These are phyloP conservation scores for Plantago ovata DNA, from an alignment of 257 asterid genomes.

Conservation along the genomic window DNA sequence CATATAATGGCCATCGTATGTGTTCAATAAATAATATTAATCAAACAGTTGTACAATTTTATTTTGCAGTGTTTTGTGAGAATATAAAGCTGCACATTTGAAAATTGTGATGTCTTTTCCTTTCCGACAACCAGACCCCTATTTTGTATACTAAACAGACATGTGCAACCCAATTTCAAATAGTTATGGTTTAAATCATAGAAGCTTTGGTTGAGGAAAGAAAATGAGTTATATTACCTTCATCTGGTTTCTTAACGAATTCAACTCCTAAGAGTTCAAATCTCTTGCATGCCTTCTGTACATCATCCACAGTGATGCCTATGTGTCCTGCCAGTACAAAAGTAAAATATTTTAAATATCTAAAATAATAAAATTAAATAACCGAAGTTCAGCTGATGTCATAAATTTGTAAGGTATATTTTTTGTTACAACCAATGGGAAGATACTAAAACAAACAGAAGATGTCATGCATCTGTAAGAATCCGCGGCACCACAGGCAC, in stretches of 20 bases:
- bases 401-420: no score
- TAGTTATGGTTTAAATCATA: background rate
- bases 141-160: background rate
- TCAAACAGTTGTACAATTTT: background rate
- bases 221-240: slow-evolving; percentile 40
- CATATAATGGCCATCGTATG: no score
- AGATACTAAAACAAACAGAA: no score
- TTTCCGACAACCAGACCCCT: background rate
- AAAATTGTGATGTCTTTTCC: background rate
- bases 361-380: slow-evolving; percentile 3
- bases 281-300: slow-evolving; percentile 72
- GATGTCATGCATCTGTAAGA: no score
- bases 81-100: background rate
- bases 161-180: background rate
- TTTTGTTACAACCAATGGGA: no score
- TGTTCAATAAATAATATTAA: background rate
- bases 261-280: slow-evolving; percentile 79
- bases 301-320: slow-evolving; percentile 79
- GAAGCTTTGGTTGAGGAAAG: background rate
- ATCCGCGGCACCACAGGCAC: no score
- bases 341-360: slow-evolving; percentile 12
- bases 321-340: slow-evolving; percentile 63
- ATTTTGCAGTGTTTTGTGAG: background rate
- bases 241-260: slow-evolving; percentile 73
- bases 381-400: background rate